Evolutionary conservation across 2,329 filamentous ascomycete species (phyloP).

Genomic region (Colletotrichum liriopes): DNA sequence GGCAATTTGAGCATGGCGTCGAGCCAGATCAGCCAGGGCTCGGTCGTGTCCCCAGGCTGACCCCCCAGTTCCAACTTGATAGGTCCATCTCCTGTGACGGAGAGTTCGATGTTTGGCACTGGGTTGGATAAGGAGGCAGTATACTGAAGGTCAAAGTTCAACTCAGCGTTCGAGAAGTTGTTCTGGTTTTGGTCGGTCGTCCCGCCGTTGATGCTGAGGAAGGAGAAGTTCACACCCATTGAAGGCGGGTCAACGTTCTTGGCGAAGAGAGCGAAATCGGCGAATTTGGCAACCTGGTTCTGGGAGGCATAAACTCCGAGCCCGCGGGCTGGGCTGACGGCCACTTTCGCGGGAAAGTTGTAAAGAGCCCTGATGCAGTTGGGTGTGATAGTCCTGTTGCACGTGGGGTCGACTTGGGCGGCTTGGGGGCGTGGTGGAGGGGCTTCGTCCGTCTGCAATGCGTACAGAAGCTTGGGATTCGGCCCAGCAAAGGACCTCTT

Average conservation of each 20-base stretch:
- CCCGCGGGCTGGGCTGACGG: constrained; percentile 48
- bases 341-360: constrained; percentile 57
- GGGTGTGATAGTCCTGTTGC: constrained; percentile 59
- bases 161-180: constrained; percentile 52
- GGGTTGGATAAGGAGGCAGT: constrained; percentile 53
- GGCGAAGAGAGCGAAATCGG: constrained; percentile 72
- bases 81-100: constrained; percentile 51
- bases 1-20: constrained; percentile 71
- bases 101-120: constrained; percentile 53
- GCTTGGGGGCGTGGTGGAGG: not conserved
- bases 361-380: constrained; percentile 63
- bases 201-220: constrained; percentile 71
- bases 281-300: constrained; percentile 66
- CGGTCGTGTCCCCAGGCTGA: constrained; percentile 59
- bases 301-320: constrained; percentile 52
- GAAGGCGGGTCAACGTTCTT: constrained; percentile 66
- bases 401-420: constrained; percentile 45
- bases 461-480: not conserved
- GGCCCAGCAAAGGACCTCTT: constrained; percentile 4
- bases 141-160: constrained; percentile 57
- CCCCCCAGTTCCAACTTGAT: constrained; percentile 29
- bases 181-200: constrained; percentile 55
- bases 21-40: constrained; percentile 78
- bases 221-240: constrained; percentile 69
- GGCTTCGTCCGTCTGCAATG: not conserved